These are phyloP conservation scores for Yarrowia sp. DNA, from an alignment of 805 yeast genomes.

Conservation along the genomic window DNA sequence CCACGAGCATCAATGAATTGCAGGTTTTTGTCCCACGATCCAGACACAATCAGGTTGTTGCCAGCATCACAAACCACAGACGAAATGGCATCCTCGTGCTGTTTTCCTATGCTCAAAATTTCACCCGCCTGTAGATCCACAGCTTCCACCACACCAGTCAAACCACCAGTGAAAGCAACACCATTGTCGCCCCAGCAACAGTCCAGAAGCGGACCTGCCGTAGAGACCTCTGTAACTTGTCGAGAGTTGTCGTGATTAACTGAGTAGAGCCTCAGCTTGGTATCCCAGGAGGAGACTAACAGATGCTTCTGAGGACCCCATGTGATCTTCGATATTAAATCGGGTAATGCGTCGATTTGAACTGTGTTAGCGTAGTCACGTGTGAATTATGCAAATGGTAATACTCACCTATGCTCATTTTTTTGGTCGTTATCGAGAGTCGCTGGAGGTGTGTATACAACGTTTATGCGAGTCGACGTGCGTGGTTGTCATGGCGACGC, in stretches of 20 bases:
- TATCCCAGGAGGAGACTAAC: constrained; percentile 60
- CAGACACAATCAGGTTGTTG: constrained; percentile 46
- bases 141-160: constrained; percentile 54
- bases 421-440: not conserved
- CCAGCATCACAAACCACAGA: constrained; percentile 37
- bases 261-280: constrained; percentile 47
- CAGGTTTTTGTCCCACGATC: constrained; percentile 61
- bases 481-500: constrained; percentile 3
- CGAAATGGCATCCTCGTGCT: constrained; percentile 47
- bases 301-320: constrained; percentile 46
- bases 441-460: not conserved
- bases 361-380: not conserved
- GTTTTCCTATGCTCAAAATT: constrained; percentile 34
- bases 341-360: constrained; percentile 37
- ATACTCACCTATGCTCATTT: constrained; percentile 12
- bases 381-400: not conserved
- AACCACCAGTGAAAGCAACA: constrained; percentile 48
- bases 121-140: constrained; percentile 51
- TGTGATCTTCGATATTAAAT: constrained; percentile 46
- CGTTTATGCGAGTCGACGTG: not conserved
- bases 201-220: constrained; percentile 40
- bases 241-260: constrained; percentile 32
- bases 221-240: constrained; percentile 30
- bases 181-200: constrained; percentile 35
- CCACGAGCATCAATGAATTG: constrained; percentile 48